phyloP scores from a whole-genome alignment of 768 basidiomycete genomes.

The Trametopsis cervina region DNA sequence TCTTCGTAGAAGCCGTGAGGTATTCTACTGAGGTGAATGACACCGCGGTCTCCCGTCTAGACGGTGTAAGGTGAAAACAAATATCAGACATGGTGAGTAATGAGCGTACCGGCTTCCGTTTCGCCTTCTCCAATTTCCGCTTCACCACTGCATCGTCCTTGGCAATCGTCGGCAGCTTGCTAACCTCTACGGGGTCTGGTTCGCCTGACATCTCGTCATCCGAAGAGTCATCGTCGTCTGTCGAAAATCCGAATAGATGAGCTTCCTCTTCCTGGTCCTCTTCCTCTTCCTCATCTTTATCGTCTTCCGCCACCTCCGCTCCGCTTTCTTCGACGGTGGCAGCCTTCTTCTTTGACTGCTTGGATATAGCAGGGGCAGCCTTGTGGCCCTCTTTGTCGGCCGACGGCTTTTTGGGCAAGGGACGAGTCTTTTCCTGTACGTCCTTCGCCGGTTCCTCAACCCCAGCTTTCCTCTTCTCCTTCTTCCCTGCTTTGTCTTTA shows the following conservation, averaged over 20 bases:
- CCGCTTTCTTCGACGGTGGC: conserved; percentile 2
- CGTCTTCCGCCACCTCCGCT: neutral
- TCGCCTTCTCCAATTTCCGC: conserved; percentile 43
- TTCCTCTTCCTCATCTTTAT: conserved; percentile 9
- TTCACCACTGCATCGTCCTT: conserved; percentile 84
- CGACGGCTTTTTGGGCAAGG: conserved; percentile 4
- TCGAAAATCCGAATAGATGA: conserved; percentile 66
- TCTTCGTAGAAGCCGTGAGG: conserved; percentile 98
- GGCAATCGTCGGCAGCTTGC: conserved; percentile 74
- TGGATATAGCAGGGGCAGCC: conserved; percentile 6
- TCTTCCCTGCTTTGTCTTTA: conserved; percentile 6
- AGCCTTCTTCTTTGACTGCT: conserved; percentile 3
- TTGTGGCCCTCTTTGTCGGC: conserved; percentile 2
- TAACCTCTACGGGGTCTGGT: conserved; percentile 55
- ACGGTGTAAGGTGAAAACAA: conserved; percentile 22
- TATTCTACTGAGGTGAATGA: conserved; percentile 82
- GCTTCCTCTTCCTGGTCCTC: conserved; percentile 32
- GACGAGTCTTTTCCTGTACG: neutral
- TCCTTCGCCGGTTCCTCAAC: conserved; percentile 3
- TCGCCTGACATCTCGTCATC: conserved; percentile 67
- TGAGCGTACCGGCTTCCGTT: conserved; percentile 55
- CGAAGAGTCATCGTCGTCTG: conserved; percentile 68
- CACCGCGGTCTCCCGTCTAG: conserved; percentile 68
- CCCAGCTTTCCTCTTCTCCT: conserved; percentile 11
- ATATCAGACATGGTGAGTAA: conserved; percentile 3